phyloP scores from a whole-genome alignment of 2,329 filamentous ascomycete genomes.

The Didymella exigua region DNA sequence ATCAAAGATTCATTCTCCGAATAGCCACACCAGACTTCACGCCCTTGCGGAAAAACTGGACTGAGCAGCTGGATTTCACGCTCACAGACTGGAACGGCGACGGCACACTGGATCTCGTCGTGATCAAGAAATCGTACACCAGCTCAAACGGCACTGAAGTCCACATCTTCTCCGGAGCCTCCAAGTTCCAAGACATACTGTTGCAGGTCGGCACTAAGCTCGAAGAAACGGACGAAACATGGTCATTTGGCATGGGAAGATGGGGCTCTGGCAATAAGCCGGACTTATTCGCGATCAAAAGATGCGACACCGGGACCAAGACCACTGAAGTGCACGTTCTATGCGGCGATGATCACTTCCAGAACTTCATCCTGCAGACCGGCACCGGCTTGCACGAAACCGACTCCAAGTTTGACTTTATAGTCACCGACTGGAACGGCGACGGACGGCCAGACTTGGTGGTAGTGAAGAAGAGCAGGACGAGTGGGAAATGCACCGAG shows the following conservation, averaged over 20 bases:
- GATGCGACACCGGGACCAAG: not conserved
- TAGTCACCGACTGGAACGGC: not conserved
- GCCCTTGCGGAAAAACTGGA: not conserved
- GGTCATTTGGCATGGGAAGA: not conserved
- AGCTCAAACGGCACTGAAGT: not conserved
- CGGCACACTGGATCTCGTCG: not conserved
- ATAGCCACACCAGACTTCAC: not conserved
- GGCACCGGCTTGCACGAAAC: not conserved
- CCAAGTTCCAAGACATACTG: not conserved
- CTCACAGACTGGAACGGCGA: not conserved
- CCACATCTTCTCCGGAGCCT: not conserved
- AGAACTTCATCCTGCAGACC: not conserved
- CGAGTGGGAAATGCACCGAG: not conserved
- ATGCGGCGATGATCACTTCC: not conserved
- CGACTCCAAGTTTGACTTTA: not conserved
- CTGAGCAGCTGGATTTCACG: not conserved
- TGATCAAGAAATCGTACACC: not conserved
- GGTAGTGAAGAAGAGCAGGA: not conserved
- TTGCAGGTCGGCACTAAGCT: not conserved
- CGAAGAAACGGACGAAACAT: not conserved
- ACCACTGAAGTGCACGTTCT: slow-evolving; percentile 1
- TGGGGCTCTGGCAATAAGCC: not conserved
- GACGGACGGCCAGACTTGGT: not conserved
- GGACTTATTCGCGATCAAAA: not conserved
- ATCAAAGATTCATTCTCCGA: not conserved